phyloP scores from a whole-genome alignment of 495 filamentous ascomycete species.

The Neurospora sp. region DNA sequence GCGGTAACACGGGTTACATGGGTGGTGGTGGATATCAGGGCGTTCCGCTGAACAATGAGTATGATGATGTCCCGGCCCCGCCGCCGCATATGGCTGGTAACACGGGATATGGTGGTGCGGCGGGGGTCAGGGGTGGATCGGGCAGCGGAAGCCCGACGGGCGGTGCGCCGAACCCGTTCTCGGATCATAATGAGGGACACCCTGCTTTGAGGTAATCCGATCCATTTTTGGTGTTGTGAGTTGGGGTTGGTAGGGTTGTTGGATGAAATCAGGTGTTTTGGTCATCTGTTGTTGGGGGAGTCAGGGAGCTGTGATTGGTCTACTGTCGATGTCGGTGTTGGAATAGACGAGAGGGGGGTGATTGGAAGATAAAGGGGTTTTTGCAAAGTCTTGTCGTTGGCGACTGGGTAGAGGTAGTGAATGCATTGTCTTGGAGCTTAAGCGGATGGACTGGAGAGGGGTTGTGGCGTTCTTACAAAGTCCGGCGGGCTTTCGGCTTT shows the following conservation, averaged over 20 bases:
- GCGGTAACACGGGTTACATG: neutral
- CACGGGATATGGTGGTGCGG: neutral
- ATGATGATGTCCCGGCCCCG: neutral
- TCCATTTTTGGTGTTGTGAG: neutral
- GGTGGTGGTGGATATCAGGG: neutral
- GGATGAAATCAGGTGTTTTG: neutral
- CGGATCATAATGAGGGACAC: neutral
- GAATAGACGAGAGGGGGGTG: neutral
- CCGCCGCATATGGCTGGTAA: neutral
- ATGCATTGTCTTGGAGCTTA: neutral
- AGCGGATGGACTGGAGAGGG: neutral
- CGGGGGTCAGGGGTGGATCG: neutral
- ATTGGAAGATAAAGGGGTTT: neutral
- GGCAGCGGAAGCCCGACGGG: neutral
- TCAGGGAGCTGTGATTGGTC: neutral
- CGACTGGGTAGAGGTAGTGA: neutral
- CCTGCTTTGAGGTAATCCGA: neutral
- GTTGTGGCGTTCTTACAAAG: neutral
- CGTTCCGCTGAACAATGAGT: neutral
- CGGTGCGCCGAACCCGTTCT: neutral
- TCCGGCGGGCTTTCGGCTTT: neutral
- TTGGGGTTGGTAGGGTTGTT: neutral
- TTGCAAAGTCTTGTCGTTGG: neutral
- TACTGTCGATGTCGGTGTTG: neutral
- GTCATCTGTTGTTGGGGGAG: neutral